Evolutionary conservation across 345 rosid genomes (phyloP), one percentile per base, ranked within the genome.

Genomic region (Linum usitatissimum): DNA sequence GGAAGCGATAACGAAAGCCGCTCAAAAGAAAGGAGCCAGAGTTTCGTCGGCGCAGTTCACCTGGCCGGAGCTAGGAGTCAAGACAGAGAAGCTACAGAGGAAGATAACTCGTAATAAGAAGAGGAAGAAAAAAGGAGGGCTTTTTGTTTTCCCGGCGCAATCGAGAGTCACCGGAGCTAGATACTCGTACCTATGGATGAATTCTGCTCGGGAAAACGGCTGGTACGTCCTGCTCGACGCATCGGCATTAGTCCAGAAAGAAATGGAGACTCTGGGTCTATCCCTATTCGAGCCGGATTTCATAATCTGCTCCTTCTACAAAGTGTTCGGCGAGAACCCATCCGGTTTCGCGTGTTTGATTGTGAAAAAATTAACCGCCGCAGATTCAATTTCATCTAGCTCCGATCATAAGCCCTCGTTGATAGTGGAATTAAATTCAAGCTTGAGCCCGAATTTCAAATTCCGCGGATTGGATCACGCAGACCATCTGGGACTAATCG

Each of bases 211-310:
- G 15, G 94, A 87, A 68, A 78, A 79, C 63, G 86, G 89, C 1
- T 89, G 98, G 98, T 84, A 87, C 21, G 91, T 87, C 14, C 61
- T 89, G 78, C 86, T 92, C 18, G 96, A 92, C 55, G 91, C 95
- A 0, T 80, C 77, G 48, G 88, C 90, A 20, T 69, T 89, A 57
- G 82, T 91, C 28, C 77, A 87, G 8, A 92, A 89, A 62, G 87
- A 85, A 45, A 92, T 92, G 97, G 97, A 92, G 17, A 85, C 98
- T 6, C 64, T 92, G 45, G 98, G 98, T 3, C 83, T 92, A 4
- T 85, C 90, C 58, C 62, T 92, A 15, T 89, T 87, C 71, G 77
- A 77, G 66, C 97, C 97, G 6, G 95, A 89, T 63, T 87, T 92
- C 61, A 73, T 92, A 6, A 67, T 89, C 13, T 92, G 85, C 76